Base-by-base conservation (phyloP, 441 rosid species). In the Adansonia madagascariensis region DNA sequence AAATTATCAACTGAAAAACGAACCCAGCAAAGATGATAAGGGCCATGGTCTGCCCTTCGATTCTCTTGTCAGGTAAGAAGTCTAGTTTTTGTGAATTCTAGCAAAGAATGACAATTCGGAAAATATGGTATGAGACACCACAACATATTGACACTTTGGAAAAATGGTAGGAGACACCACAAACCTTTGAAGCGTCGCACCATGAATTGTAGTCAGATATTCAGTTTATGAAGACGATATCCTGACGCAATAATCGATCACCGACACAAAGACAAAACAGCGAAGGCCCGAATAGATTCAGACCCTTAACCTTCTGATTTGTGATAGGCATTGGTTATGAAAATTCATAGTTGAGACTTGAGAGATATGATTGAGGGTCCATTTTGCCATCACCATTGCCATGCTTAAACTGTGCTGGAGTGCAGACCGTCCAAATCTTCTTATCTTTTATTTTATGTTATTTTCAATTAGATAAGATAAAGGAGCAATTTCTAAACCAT, bases 151-250 rank as follows among this genome's bases (percentile, higher is more conserved):
- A 0, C 18, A 53, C 20, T 6, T n/a, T 17, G 17, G 60, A 20
- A 55, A 53, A 6, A 6, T 15, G 20, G 20, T n/a, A 53, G n/a
- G 59, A 53, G 22, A 55, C 59, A 55, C 9, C 59, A 55, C 59
- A 55, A 55, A 55, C 20, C 18, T n/a, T 17, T 53, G 17, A 53
- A 15, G 18, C 59, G 4, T n/a, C 59, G 18, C 46, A 7, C 59
- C 59, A 55, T 17, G 11, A 6, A 55, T 56, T 17, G 24, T 56
- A n/a, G 59, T 6, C 59, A 53, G 20, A 53, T n/a, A 17, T 53
- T 53, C 11, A 56, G 60, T 17, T 56, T 56, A 56, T 56, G 60
- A 56, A n/a, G 59, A 53, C 59, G 20, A 53, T 53, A 53, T 53
- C 20, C 2, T 4, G 18, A n/a, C n/a, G 59, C 24, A 56, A 56